Base-by-base conservation (phyloP, 768 basidiomycete species). In the Bullera alba region DNA sequence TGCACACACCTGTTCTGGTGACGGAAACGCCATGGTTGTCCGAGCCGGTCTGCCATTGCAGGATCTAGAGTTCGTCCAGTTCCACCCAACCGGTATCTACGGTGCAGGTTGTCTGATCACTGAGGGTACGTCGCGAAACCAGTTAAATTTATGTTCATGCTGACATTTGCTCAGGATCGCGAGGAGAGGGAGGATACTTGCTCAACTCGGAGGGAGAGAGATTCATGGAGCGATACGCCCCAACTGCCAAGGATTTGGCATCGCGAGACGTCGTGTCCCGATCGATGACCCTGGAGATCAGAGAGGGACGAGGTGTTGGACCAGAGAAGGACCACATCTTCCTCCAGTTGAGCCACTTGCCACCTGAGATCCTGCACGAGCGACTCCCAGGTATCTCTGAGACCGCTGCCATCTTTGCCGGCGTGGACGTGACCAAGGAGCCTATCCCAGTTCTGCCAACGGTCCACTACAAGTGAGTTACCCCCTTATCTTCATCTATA, bases 161-260 rank as follows among this genome's bases (percentile, higher is more conserved):
- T 10, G 23, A 28, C 15, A 17, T 25, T 49, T 30, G 45, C 32
- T 3, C 28, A 3, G n/a, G n/a, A 61, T 96, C 95, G 60, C 90
- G 95, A 73, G 95, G 95, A 66, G 95, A 99, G 75, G 95, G 95
- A 77, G 95, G 95, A 57, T 97, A 97, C 76, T 79, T 99, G 58
- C 77, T 99, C 70, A 97, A 99, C 78, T 87, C 90, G 7, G 86
- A 97, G 78, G 95, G 95, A 71, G 95, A 99, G 75, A 86, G 95
- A 53, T 99, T 99, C 79, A 99, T 99, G 95, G 93, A 97, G 75
- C 88, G 93, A 73, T 97, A 97, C 73, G 95, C 95, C 0, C 95
- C 95, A 8, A 96, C 93, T 37, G 95, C 95, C 56, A 97, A 97
- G 79, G 95, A 99, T 79, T 82, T 99, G 60, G 95, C 95, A 35